Evolutionary conservation across 2,329 filamentous ascomycete genomes (phyloP), one percentile per base, ranked within the genome.

Genomic region (Fusarium nygamai): DNA sequence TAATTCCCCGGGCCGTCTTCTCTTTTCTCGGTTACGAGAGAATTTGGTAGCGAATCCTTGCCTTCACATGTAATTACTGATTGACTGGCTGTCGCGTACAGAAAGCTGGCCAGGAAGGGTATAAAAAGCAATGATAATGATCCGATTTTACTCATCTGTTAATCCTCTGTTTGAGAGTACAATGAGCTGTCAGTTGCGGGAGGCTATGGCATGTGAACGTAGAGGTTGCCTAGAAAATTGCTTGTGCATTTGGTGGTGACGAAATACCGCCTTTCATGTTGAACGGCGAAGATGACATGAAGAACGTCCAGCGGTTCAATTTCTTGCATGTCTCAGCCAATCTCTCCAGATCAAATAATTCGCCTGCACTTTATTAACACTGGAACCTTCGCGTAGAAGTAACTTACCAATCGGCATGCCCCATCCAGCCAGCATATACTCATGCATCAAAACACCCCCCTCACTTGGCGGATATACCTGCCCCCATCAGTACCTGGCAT

Each of bases 261-360:
- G 71, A 74, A 3, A 73, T 64, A 0, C 71, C 71, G 8, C 71
- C 71, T 0, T 41, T 44, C 71, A 73, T 73, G 27, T 88, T 87
- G 41, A 88, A 78, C 4, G 86, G 86, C 54, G 84, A 80, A 27
- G 84, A 86, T 3, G 83, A 83, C 27, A 89, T 78, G 68, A 89
- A 89, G 67, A 89, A 89, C 0, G 80, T 81, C 83, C 85, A 88
- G 20, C 85, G 63, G 19, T 82, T 84, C 11, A 85, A 83, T 68
- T 86, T 83, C 68, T 88, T 89, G 80, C 90, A 91, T 4, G 82
- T 87, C 83, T 87, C 78, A 19, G 79, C 79, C 51, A 83, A 67
- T 29, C 64, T 75, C 61, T 83, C 81, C 31, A 82, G 62, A 43
- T 83, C 80, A 36, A 82, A 82, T 2, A 82, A 64, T 50, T 86